Evolutionary conservation across 2,329 filamentous ascomycete genomes (phyloP).

Genomic region (Colletotrichum ledebouriae): DNA sequence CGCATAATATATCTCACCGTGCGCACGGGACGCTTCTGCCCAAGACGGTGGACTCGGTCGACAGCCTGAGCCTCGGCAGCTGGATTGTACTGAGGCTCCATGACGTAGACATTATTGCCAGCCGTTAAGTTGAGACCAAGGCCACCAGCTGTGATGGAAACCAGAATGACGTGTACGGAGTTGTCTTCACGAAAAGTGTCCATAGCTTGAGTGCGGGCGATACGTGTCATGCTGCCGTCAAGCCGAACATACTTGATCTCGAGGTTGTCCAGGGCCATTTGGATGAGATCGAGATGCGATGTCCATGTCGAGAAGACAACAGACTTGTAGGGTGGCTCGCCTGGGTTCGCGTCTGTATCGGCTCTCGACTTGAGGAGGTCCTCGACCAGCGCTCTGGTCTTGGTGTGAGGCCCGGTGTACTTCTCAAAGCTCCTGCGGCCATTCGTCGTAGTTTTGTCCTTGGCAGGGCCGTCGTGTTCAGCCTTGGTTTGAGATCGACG

Average conservation of each 20-base stretch:
- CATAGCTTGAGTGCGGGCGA: constrained; percentile 80
- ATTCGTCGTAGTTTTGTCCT: constrained; percentile 45
- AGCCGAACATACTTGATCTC: constrained; percentile 82
- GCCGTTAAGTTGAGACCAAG: constrained; percentile 91
- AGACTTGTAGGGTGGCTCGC: constrained; percentile 85
- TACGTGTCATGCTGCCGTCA: constrained; percentile 88
- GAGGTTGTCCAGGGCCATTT: constrained; percentile 79
- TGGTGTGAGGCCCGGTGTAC: constrained; percentile 91
- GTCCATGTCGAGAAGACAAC: constrained; percentile 99
- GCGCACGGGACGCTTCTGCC: constrained; percentile 89
- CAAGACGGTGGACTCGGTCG: constrained; percentile 91
- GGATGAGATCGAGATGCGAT: constrained; percentile 91
- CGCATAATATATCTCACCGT: constrained; percentile 92
- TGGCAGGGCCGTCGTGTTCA: constrained; percentile 67
- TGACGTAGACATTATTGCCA: constrained; percentile 90
- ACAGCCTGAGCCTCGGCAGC: constrained; percentile 94
- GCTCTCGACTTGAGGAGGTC: constrained; percentile 76
- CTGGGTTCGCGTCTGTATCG: constrained; percentile 71
- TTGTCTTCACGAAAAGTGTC: constrained; percentile 81
- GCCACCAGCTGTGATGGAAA: constrained; percentile 92
- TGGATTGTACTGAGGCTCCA: constrained; percentile 99
- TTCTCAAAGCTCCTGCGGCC: constrained; percentile 63
- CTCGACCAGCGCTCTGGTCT: constrained; percentile 85
- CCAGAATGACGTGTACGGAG: constrained; percentile 82
- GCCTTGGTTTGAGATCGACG: constrained; percentile 70